Conservation (phyloP, 2,329 filamentous ascomycete species). For the Pestalotiopsis sp. region DNA sequence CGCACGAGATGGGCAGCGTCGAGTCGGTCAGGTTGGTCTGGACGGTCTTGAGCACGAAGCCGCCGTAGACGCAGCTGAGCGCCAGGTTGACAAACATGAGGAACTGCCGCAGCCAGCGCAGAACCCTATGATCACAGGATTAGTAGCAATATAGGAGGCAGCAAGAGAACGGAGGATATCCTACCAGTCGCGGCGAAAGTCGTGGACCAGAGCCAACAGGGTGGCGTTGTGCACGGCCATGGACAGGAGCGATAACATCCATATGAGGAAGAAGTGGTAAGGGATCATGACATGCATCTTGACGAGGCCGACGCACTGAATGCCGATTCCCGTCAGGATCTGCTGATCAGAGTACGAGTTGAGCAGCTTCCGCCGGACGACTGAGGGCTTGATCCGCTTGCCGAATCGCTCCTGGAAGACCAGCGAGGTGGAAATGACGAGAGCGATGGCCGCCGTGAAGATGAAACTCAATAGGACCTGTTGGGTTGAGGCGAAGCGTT, state of each 20-base stretch:
- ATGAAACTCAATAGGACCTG: constrained; percentile 69
- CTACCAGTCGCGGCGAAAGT: constrained; percentile 67
- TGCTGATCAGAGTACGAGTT: constrained; percentile 70
- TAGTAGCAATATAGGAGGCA: neutral
- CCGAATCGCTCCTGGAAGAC: constrained; percentile 52
- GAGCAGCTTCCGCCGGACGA: constrained; percentile 65
- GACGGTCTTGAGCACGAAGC: constrained; percentile 60
- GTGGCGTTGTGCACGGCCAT: constrained; percentile 69
- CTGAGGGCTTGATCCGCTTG: constrained; percentile 45
- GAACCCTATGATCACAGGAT: constrained; percentile 36
- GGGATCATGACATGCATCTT: constrained; percentile 61
- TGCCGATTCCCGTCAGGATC: constrained; percentile 70
- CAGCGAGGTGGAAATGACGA: constrained; percentile 58
- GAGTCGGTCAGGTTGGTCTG: constrained; percentile 51
- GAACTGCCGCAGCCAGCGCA: constrained; percentile 66
- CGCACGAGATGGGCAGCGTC: constrained; percentile 64
- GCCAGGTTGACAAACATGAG: constrained; percentile 69
- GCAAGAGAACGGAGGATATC: neutral
- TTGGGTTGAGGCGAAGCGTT: too few relatives aligned
- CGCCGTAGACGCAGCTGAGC: constrained; percentile 57
- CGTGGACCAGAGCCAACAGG: constrained; percentile 65
- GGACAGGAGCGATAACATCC: constrained; percentile 67
- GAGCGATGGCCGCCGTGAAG: constrained; percentile 61
- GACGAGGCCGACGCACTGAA: constrained; percentile 65
- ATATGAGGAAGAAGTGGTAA: constrained; percentile 74